phyloP scores from a whole-genome alignment of 371 early-diverging fungal species.

The Mortierella sp. region DNA sequence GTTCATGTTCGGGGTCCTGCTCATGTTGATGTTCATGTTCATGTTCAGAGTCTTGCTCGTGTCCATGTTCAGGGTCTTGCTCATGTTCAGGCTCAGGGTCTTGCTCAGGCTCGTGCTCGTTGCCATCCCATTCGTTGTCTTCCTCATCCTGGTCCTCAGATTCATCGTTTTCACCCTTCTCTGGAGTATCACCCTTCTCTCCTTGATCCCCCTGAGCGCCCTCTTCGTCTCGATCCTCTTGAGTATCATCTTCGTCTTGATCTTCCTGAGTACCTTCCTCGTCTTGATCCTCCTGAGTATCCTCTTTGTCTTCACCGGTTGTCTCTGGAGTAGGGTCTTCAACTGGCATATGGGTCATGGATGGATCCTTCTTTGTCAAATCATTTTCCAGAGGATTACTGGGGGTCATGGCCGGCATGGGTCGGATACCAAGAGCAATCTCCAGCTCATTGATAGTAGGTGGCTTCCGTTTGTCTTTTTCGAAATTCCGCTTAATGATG shows the following conservation, averaged over 20 bases:
- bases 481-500: slow-evolving; percentile 18
- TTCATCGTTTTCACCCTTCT: slow-evolving; percentile 1
- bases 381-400: too few relatives aligned
- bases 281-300: not conserved
- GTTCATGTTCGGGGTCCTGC: not conserved
- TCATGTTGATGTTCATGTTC: not conserved
- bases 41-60: not conserved
- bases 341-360: slow-evolving; percentile 4
- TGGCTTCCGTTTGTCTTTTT: slow-evolving; percentile 3
- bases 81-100: slow-evolving; percentile 2
- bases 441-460: slow-evolving; percentile 10
- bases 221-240: not conserved
- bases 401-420: too few relatives aligned
- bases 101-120: slow-evolving; percentile 3
- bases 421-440: too few relatives aligned
- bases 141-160: not conserved
- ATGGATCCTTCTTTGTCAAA: slow-evolving; percentile 21
- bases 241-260: not conserved
- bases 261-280: slow-evolving; percentile 4
- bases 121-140: not conserved
- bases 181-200: not conserved
- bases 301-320: slow-evolving; percentile 1
- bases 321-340: slow-evolving; percentile 3
- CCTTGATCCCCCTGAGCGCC: slow-evolving; percentile 2
- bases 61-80: not conserved